phyloP scores from a whole-genome alignment of 306 rosid genomes.

The Vigna radiata region DNA sequence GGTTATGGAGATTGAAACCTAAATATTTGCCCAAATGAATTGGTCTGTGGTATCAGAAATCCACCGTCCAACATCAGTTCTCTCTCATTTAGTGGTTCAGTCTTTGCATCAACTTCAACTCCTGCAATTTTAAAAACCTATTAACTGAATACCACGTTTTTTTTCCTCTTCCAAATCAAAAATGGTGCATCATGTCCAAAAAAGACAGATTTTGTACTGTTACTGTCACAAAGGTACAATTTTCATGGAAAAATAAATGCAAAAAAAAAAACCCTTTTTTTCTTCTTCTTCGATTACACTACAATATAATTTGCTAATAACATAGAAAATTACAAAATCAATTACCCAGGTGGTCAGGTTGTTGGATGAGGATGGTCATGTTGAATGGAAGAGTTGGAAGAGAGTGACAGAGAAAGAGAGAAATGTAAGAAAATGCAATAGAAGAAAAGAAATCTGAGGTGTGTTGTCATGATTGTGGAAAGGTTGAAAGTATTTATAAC shows the following conservation, averaged over 20 bases:
- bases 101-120: conserved; percentile 55
- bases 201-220: not conserved
- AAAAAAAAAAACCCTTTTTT: not conserved
- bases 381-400: conserved; percentile 1
- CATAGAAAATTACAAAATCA: conserved; percentile 32
- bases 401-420: not conserved
- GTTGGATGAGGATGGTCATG: conserved; percentile 74
- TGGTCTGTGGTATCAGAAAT: conserved; percentile 66
- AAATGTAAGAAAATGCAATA: not conserved
- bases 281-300: not conserved
- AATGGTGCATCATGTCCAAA: not conserved
- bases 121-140: conserved; percentile 47
- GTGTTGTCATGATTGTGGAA: conserved; percentile 33
- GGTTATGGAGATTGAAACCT: conserved; percentile 57
- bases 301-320: not conserved
- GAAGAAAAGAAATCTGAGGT: not conserved
- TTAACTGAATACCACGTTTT: conserved; percentile 5
- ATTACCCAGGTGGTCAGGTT: conserved; percentile 59
- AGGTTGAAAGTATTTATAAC: conserved; percentile 61
- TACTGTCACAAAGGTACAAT: conserved; percentile 3
- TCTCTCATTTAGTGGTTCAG: conserved; percentile 47
- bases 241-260: not conserved
- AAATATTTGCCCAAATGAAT: conserved; percentile 81
- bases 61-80: conserved; percentile 68
- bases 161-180: not conserved